phyloP scores from a whole-genome alignment of 495 filamentous ascomycete species.

The Lepraria neglecta region DNA sequence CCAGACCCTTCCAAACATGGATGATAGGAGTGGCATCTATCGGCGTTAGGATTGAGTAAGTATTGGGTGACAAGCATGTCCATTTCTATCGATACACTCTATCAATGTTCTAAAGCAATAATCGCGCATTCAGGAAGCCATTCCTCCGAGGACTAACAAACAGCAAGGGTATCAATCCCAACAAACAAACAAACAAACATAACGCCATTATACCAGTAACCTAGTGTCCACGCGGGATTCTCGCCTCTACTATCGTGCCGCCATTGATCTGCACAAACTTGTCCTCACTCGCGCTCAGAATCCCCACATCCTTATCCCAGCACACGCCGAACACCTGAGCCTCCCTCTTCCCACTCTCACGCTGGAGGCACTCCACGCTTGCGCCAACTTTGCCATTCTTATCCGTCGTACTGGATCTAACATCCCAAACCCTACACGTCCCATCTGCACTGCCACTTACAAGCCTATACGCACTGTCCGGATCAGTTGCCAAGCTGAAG shows the following conservation, averaged over 20 bases:
- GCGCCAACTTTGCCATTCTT: conserved; percentile 66
- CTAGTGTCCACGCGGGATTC: too few species aligned
- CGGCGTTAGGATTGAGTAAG: too few species aligned
- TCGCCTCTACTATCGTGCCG: conserved; percentile 30
- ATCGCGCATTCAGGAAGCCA: not conserved
- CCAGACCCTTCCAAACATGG: too few species aligned
- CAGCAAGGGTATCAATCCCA: not conserved
- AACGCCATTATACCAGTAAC: too few species aligned
- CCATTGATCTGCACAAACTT: conserved; percentile 86
- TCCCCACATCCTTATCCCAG: conserved; percentile 79
- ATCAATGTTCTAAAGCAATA: too few species aligned
- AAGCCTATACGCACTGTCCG: conserved; percentile 69
- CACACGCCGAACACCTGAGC: conserved; percentile 75
- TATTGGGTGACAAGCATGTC: too few species aligned
- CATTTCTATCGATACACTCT: too few species aligned
- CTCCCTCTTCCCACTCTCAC: conserved; percentile 57
- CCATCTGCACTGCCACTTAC: conserved; percentile 84
- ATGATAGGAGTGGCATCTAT: too few species aligned
- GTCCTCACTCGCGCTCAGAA: conserved; percentile 89
- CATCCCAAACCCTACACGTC: conserved; percentile 87
- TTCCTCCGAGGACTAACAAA: not conserved
- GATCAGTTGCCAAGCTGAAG: conserved; percentile 59
- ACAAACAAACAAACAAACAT: conserved; percentile 37
- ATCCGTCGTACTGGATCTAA: conserved; percentile 62
- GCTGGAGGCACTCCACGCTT: conserved; percentile 70